Base-by-base conservation (phyloP, 768 basidiomycete species). In the Lepiota subincarnata region DNA sequence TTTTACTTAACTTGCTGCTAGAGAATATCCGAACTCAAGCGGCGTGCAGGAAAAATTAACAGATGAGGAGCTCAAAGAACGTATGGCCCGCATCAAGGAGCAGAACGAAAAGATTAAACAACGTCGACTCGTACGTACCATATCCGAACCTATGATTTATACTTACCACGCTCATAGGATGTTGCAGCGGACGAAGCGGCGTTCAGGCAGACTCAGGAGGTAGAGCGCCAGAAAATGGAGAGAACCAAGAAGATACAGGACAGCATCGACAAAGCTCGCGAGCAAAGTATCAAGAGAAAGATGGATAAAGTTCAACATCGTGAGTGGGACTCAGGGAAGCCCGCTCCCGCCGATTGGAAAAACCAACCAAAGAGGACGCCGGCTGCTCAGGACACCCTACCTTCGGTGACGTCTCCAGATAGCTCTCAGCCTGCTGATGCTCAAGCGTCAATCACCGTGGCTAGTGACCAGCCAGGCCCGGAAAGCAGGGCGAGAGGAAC, bases 321-420 rank as follows among this genome's bases (percentile, higher is more conserved):
- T 13, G 90, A 92, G 71, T 92, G 90, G 90, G 90, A 92, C 65
- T 84, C 87, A 24, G 87, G 82, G 16, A 92, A 92, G 60, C 67
- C 74, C 6, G 53, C 44, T 50, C 57, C 42, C 36, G 43, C 43
- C 45, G 48, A 35, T 37, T 57, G 37, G 53, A 52, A 50, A 19
- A 48, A 40, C n/a, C 47, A 47, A 20, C 47, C 16, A 36, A 53
- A 40, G 43, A 55, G 19, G 35, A 50, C 20, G 11, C 46, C 11
- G 20, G 47, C 38, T 39, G 28, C n/a, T 20, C 38, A 35, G 24
- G 48, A 55, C 19, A 36, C 41, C 28, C 8, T 28, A 28, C 16
- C 24, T 18, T 42, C 38, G 5, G 45, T 39, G 16, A 28, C 53
- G 24, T 36, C 47, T 8, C 55, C 11, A n/a, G 53, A 50, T 13